These are phyloP conservation scores for Aspergillus oerlinghausenensis DNA, from an alignment of 2,329 filamentous ascomycete genomes.

Conservation along the genomic window DNA sequence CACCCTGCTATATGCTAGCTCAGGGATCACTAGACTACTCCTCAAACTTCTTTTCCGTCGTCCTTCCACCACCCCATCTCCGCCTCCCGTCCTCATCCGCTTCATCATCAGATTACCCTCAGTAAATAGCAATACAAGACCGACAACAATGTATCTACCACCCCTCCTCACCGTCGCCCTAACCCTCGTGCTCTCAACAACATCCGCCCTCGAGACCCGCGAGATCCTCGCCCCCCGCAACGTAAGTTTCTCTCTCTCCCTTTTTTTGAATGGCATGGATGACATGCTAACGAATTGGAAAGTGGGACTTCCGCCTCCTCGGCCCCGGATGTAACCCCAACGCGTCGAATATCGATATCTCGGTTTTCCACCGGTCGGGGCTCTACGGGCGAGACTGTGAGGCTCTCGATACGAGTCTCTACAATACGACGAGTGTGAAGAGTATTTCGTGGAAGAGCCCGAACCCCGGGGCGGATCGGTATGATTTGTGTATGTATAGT, in stretches of 20 bases:
- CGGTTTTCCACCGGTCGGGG: conserved; percentile 18
- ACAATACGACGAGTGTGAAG: conserved; percentile 14
- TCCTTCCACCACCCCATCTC: background rate
- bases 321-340: conserved; percentile 24
- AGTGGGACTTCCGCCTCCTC: conserved; percentile 31
- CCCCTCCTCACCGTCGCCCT: background rate
- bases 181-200: conserved; percentile 2
- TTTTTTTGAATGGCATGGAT: background rate
- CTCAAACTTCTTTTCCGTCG: background rate
- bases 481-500: conserved; percentile 23
- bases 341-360: conserved; percentile 13
- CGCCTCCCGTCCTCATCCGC: background rate
- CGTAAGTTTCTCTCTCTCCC: conserved; percentile 8
- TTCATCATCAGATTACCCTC: background rate
- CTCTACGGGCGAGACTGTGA: conserved; percentile 6
- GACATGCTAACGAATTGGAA: conserved; percentile 1
- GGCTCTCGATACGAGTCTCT: conserved; percentile 1
- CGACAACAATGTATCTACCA: conserved; percentile 3
- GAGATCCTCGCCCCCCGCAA: conserved; percentile 15
- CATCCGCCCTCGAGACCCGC: background rate
- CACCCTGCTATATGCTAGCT: background rate
- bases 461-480: conserved; percentile 11
- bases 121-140: background rate
- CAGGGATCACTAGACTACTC: background rate
- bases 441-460: conserved; percentile 26